Conservation (phyloP, 345 rosid species). For the Durio zibethinus region DNA sequence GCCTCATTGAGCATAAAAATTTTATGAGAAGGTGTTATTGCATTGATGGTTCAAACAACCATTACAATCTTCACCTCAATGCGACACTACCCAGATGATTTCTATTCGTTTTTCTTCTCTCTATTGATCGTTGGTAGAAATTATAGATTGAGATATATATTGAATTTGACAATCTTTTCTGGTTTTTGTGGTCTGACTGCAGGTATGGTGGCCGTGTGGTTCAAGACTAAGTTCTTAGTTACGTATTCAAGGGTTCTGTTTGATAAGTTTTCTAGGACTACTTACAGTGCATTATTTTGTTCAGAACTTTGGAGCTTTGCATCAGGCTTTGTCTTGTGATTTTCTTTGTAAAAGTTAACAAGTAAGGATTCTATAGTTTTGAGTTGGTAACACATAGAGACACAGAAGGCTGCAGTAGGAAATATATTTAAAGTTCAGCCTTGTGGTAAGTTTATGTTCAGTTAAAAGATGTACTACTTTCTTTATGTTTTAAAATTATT, state of each 20-base stretch:
- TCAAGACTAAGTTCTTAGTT: constrained; percentile 28
- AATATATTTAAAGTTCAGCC: constrained; percentile 29
- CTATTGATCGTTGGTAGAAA: background rate
- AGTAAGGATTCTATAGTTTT: constrained; percentile 35
- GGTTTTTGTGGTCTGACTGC: constrained; percentile 41
- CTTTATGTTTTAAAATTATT: background rate
- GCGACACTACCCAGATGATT: background rate
- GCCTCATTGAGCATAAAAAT: background rate
- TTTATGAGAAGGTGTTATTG: background rate
- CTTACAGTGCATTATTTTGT: constrained; percentile 24
- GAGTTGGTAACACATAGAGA: constrained; percentile 45
- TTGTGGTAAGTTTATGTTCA: constrained; percentile 46
- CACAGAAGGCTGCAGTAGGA: constrained; percentile 46
- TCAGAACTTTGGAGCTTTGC: constrained; percentile 34
- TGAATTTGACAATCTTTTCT: constrained; percentile 14
- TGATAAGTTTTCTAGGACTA: constrained; percentile 26
- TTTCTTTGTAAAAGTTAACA: constrained; percentile 25
- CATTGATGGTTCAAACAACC: background rate
- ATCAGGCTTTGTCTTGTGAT: constrained; percentile 31
- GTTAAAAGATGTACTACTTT: constrained; percentile 15
- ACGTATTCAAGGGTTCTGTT: constrained; percentile 30
- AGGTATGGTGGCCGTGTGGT: constrained; percentile 37
- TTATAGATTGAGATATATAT: background rate
- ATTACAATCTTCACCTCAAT: background rate
- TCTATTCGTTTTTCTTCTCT: background rate